Evolutionary conservation across 495 filamentous ascomycete species (phyloP).

Genomic region (Xylaria longipes): DNA sequence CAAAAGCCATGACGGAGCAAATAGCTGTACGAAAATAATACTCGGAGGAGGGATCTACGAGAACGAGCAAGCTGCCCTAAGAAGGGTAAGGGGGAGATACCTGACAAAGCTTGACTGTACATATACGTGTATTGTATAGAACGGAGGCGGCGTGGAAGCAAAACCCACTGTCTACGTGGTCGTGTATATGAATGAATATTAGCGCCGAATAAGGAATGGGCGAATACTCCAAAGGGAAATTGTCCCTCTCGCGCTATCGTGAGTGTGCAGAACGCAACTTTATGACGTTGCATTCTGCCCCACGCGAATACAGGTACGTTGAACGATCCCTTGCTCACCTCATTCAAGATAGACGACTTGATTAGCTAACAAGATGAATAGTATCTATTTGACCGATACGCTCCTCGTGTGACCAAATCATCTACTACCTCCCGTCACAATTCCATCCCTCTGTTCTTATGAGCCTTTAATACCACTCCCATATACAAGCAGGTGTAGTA

Average conservation of each 20-base stretch:
- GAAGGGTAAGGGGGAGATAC: no score
- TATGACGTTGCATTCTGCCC: neutral
- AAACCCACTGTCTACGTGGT: constrained; percentile 4
- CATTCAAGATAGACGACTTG: neutral
- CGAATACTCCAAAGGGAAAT: neutral
- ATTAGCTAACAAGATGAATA: neutral
- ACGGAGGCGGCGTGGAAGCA: neutral
- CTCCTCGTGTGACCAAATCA: neutral
- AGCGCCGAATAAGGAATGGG: constrained; percentile 7
- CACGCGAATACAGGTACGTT: neutral
- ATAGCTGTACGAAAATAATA: constrained; percentile 14
- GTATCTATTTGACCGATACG: neutral
- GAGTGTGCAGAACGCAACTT: neutral
- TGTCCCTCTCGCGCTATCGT: neutral
- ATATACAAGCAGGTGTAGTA: neutral
- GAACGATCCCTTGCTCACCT: neutral
- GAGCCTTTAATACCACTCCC: no score
- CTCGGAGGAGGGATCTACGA: neutral
- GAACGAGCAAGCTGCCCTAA: constrained; percentile 5
- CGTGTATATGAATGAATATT: constrained; percentile 16
- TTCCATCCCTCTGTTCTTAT: neutral
- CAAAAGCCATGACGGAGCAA: neutral
- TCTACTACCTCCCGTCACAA: neutral
- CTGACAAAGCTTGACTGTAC: constrained; percentile 22
- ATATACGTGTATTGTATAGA: constrained; percentile 28